Conservation (phyloP, 768 basidiomycete genomes). For the Amanita phalloides region DNA sequence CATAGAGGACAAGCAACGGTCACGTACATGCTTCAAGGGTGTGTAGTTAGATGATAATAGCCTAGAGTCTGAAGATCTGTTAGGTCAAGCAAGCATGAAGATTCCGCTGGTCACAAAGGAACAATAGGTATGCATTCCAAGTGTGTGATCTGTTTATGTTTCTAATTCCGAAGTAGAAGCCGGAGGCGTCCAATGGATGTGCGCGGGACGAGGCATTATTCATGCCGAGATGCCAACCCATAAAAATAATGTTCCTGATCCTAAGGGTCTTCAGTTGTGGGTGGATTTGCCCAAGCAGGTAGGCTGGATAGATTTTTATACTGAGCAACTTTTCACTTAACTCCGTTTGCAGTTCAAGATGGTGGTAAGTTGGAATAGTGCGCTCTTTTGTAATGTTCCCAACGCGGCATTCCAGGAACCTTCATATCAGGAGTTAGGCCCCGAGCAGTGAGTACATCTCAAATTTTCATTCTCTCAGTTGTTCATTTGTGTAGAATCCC, state of each 20-base stretch:
- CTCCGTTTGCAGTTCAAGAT: conserved; percentile 58
- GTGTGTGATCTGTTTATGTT: not conserved
- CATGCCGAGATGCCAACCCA: conserved; percentile 89
- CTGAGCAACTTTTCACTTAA: conserved; percentile 15
- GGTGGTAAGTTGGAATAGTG: conserved; percentile 28
- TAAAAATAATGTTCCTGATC: conserved; percentile 51
- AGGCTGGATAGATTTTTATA: conserved; percentile 8
- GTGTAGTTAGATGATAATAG: conserved; percentile 5
- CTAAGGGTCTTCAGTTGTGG: conserved; percentile 84
- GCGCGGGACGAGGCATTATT: conserved; percentile 69
- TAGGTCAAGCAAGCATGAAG: conserved; percentile 76
- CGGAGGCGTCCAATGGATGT: conserved; percentile 97
- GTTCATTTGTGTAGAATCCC: conserved; percentile 40
- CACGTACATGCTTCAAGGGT: conserved; percentile 87
- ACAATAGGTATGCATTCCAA: conserved; percentile 33
- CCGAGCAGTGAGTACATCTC: conserved; percentile 36
- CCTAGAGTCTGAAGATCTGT: not conserved
- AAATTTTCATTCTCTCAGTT: not conserved
- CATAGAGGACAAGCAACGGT: conserved; percentile 85
- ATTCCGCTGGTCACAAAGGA: conserved; percentile 80
- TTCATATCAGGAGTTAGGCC: conserved; percentile 72
- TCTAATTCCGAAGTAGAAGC: conserved; percentile 22
- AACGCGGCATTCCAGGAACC: conserved; percentile 39
- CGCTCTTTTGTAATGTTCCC: not conserved
- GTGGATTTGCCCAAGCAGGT: conserved; percentile 69